phyloP scores from a whole-genome alignment of 352 stramenopile species.

The Blastocystis sp. region DNA sequence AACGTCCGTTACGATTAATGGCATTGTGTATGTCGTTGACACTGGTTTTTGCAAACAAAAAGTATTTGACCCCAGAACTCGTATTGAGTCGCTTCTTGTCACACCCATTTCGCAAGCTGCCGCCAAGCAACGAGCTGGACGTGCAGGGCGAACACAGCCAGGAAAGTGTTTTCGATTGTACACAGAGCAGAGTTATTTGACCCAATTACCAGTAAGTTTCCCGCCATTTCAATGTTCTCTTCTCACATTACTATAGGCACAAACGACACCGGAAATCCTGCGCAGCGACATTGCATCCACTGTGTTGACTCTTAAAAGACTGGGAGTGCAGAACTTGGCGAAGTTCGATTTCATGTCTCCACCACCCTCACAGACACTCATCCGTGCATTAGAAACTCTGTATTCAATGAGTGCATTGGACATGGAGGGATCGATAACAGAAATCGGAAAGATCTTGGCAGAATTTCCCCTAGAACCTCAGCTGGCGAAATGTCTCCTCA shows the following conservation, averaged over 20 bases:
- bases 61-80: conserved; percentile 95
- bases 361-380: conserved; percentile 92
- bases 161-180: conserved; percentile 98
- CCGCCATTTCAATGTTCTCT: neutral
- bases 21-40: conserved; percentile 98
- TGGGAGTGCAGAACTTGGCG: conserved; percentile 70
- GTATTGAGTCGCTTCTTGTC: conserved; percentile 93
- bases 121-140: conserved; percentile 79
- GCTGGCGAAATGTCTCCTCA: conserved; percentile 92
- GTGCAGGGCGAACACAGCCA: conserved; percentile 86
- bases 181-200: conserved; percentile 90
- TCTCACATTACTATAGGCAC: conserved; percentile 70
- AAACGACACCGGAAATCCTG: conserved; percentile 97
- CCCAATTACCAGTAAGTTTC: conserved; percentile 80
- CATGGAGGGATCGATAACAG: conserved; percentile 90
- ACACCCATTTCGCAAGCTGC: conserved; percentile 91
- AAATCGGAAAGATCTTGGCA: conserved; percentile 82
- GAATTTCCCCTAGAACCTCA: conserved; percentile 93
- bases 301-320: conserved; percentile 93
- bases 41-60: conserved; percentile 98
- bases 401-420: conserved; percentile 94
- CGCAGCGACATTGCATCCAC: conserved; percentile 88
- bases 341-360: conserved; percentile 94
- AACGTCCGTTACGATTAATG: conserved; percentile 98
- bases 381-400: conserved; percentile 92